A percentile compares a stretch with the other conserved stretches of the same genome.
phyloP scores from a whole-genome alignment of 495 filamentous ascomycete species.

The Talaromyces trachyspermus region DNA sequence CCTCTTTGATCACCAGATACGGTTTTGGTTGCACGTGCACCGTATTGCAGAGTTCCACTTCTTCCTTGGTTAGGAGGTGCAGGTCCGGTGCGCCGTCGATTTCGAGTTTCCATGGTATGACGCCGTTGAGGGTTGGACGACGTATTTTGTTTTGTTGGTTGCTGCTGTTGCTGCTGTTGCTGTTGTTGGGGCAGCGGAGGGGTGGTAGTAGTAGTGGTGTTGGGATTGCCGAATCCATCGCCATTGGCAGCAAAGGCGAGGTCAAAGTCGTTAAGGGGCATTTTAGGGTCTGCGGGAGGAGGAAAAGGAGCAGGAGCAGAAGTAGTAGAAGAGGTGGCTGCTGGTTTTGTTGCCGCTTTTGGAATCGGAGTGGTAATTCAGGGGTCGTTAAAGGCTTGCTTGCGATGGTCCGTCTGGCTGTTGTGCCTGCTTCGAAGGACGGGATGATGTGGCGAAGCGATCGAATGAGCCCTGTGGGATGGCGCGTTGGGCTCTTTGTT shows the following conservation, averaged over 20 bases:
- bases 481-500: constrained; percentile 59
- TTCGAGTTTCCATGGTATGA: constrained; percentile 60
- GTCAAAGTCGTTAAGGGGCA: constrained; percentile 35
- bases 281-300: constrained; percentile 10
- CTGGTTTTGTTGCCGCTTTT: constrained; percentile 27
- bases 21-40: constrained; percentile 84
- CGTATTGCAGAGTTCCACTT: constrained; percentile 75
- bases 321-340: constrained; percentile 9
- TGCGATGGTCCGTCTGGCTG: constrained; percentile 66
- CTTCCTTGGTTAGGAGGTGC: constrained; percentile 79
- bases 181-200: no score
- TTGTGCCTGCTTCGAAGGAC: constrained; percentile 37
- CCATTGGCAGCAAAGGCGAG: constrained; percentile 36
- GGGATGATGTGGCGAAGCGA: constrained; percentile 54
- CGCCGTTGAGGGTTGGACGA: constrained; percentile 43
- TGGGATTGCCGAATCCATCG: constrained; percentile 28
- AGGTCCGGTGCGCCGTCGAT: constrained; percentile 71
- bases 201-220: constrained; percentile 33
- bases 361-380: constrained; percentile 60
- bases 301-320: neutral
- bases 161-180: no score
- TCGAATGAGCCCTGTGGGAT: constrained; percentile 72
- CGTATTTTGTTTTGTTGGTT: constrained; percentile 36
- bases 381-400: constrained; percentile 67
- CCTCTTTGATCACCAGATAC: constrained; percentile 89